Evolutionary conservation across 2,329 filamentous ascomycete species (phyloP), one percentile per base, ranked within the genome.

Genomic region (Cryphonectria japonica): DNA sequence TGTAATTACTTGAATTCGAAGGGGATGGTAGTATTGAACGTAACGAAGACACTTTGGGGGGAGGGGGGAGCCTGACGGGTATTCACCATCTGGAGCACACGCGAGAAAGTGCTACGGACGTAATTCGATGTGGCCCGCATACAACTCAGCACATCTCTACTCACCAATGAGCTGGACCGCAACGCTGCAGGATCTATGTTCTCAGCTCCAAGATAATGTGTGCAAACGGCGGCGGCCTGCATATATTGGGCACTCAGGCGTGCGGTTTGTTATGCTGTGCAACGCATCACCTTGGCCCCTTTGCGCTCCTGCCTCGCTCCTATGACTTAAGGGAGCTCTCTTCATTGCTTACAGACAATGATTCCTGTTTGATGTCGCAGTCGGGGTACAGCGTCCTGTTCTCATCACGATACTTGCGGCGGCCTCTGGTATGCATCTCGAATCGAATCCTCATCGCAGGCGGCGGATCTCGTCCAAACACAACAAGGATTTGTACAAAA

Each of bases 111-210:
- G n/a, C 57, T 72, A 68, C 68, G 71, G 68, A 65, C 71, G 71
- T 67, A 72, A 65, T 64, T 64, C 50, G n/a, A 59, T 29, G 8
- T 37, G 22, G 22, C 8, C 43, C 34, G 13, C 29, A 59, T 69
- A 43, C 67, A 39, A 59, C 34, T 41, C 50, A 32, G 59, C 22
- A 62, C 16, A 9, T 39, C 37, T 52, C 22, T 62, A 29, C 66
- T 61, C 57, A 68, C 7, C 57, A 39, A 34, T 66, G 63, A 71
- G 66, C 69, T 65, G 57, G 43, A 60, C 43, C 71, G 71, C 71
- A 72, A 69, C 64, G 71, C 71, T 72, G 71, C 71, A 72, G 71
- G 69, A 72, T 72, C 71, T 72, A 59, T 70, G 71, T 71, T 71
- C 66, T 57, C 68, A 41, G 32, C 69, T 66, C 63, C 32, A 54